Conservation (phyloP, 495 filamentous ascomycete species). For the Hamigera avellanea region DNA sequence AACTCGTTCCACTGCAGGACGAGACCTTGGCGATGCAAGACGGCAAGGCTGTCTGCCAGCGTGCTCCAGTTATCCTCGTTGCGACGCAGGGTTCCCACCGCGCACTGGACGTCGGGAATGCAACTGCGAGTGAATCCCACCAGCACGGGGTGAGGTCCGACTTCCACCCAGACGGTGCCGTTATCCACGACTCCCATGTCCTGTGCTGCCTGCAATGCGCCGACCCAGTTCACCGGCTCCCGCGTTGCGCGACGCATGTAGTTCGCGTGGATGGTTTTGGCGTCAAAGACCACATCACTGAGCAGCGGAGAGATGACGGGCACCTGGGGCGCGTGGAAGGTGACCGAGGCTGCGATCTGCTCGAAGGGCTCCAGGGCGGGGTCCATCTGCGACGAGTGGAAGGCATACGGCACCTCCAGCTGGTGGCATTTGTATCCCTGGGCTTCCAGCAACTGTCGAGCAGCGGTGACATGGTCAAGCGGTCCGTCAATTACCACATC, state of each 20-base stretch:
- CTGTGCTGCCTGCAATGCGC: conserved; percentile 13
- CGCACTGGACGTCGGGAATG: conserved; percentile 11
- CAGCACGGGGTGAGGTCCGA: conserved; percentile 31
- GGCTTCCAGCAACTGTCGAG: conserved; percentile 2
- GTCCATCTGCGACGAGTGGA: conserved; percentile 42
- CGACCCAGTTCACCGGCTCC: conserved; percentile 18
- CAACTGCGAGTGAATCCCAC: conserved; percentile 12
- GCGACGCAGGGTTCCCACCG: conserved; percentile 32
- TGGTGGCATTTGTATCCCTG: conserved; percentile 9
- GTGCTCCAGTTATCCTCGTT: conserved; percentile 40
- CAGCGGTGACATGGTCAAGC: conserved; percentile 18
- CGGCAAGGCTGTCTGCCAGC: conserved; percentile 38
- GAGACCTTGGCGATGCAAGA: conserved; percentile 46
- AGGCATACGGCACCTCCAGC: conserved; percentile 36
- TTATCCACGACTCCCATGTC: conserved; percentile 9
- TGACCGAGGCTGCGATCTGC: conserved; percentile 16
- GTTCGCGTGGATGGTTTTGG: conserved; percentile 12
- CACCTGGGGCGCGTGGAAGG: conserved; percentile 21
- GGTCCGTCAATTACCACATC: conserved; percentile 51
- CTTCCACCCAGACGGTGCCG: conserved; percentile 22
- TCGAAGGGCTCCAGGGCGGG: conserved; percentile 37
- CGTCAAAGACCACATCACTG: conserved; percentile 3
- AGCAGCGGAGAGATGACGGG: conserved; percentile 25
- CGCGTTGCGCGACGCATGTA: conserved; percentile 20
- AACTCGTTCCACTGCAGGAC: conserved; percentile 57